Conservation (phyloP, 2,329 filamentous ascomycete genomes). For the Exophiala spinifera region DNA sequence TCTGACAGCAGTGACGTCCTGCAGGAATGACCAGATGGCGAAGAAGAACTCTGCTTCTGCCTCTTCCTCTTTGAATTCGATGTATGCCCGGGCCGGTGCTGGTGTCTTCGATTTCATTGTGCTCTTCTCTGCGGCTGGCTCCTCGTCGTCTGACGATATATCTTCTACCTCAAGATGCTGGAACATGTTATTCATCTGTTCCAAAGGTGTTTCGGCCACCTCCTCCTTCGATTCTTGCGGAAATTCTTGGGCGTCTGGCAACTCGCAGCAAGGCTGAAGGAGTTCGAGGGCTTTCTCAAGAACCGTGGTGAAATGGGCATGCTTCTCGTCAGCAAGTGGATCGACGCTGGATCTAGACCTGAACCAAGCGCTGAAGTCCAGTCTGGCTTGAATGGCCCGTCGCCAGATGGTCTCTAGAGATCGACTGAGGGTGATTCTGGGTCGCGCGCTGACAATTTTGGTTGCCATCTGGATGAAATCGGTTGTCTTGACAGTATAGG, state of each 20-base stretch:
- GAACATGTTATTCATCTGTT: constrained; percentile 4
- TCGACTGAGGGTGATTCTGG: not conserved
- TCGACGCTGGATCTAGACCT: not conserved
- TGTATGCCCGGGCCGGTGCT: not conserved
- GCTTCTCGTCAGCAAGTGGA: constrained; percentile 1
- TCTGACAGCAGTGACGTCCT: constrained; percentile 1
- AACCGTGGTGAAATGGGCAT: constrained; percentile 1
- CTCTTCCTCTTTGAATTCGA: constrained; percentile 4
- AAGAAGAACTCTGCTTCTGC: constrained; percentile 6
- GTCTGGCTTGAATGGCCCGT: constrained; percentile 3
- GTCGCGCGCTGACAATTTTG: not conserved
- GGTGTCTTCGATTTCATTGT: not conserved
- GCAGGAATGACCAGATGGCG: constrained; percentile 6
- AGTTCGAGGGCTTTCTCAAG: constrained; percentile 3
- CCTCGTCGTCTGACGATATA: constrained; percentile 2
- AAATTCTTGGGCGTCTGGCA: not conserved
- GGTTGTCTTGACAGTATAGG: not conserved
- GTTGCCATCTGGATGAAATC: constrained; percentile 5
- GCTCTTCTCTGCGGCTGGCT: not conserved
- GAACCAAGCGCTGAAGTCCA: not conserved
- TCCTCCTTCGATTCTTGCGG: not conserved
- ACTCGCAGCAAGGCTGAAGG: not conserved
- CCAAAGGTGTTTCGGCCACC: not conserved
- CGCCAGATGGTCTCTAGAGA: not conserved
- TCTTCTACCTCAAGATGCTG: constrained; percentile 5